Evolutionary conservation across 768 basidiomycete genomes (phyloP), one percentile per base, ranked within the genome.

Genomic region (Pleurotus citrinopileatus): DNA sequence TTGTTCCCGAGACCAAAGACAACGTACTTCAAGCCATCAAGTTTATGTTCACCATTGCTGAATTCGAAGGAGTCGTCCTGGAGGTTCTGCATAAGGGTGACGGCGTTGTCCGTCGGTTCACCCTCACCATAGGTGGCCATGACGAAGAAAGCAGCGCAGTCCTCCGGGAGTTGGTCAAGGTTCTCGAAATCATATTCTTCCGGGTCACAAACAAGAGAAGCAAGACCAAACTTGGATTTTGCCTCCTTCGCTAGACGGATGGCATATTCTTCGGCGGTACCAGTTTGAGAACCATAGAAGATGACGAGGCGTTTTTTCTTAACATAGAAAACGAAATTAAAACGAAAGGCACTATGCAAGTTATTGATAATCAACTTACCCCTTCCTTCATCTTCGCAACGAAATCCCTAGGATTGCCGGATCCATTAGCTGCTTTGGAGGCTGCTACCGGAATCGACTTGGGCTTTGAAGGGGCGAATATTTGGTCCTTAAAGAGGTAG

Each of bases 151-250:
- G 86, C 92, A 17, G 87, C 89, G 59, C 80, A 86, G 68, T 94
- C 88, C 60, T 89, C 88, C 0, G 97, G 91, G 25, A 98, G 69
- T 66, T 87, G 78, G 71, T 98, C 96, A 58, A 98, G 84, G 69
- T 90, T 94, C 67, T 95, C 93, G 65, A 98, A 98, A 66, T 98
- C 97, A 68, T 98, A 98, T 70, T 99, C 96, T 69, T 99, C 97
- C 2, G 95, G 94, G 66, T 99, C 96, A 65, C 94, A 97, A 13
- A 99, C 96, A 52, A 98, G 86, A 5, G 94, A 97, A 8, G 93
- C 89, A 13, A 98, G 80, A 45, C 96, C 96, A 59, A 92, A 99
- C 66, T 96, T 93, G 57, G 91, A 81, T 73, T 99, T 99, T 36
- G 93, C 94, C 68, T 99, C 96, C 74, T 98, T 98, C 12, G 96